Evolutionary conservation across 2,329 filamentous ascomycete species (phyloP), one percentile per base, ranked within the genome.

Genomic region (Hymenoscyphus occultus): DNA sequence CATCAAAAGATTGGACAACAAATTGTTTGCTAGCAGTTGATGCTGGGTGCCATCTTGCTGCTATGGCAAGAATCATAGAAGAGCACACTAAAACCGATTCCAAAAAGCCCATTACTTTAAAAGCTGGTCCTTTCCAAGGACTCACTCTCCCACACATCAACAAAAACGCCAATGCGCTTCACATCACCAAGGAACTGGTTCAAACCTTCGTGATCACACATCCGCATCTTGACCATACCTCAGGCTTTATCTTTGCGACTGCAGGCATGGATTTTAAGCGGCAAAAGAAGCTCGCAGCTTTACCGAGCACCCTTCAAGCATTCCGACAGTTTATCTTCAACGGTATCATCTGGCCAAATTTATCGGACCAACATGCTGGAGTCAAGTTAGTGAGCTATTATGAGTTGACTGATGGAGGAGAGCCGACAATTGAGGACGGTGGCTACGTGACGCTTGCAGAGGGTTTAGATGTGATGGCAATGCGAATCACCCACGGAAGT

Each of bases 311-410:
- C n/a, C 93, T 99, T 61, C 84, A 92, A 57, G 93, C 94, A 0
- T 89, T 99, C 77, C 98, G 97, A 76, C 87, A 83, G 0, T 93
- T 99, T 77, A 92, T 99, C 66, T 99, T 99, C 81, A 99, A 99
- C 78, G 96, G 97, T 74, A 81, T 97, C 65, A 96, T 98, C 62
- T 99, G 95, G 95, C 95, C 95, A 0, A 99, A 99, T 71, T 80
- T 99, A 48, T 96, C 92, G 0, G 94, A 99, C 74, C 95, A 99
- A 78, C 95, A 97, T 76, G 93, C 93, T 40, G 95, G 95, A 31
- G 93, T 93, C 3, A 95, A 95, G 0, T 83, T 99, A 35, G 87
- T 99, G 40, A 97, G 92, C 0, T 98, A 96, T 72, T 89, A 93
- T 76, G 86, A 95, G 16, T 82, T 99, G 10, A 89, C 92, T 5